Base-by-base conservation (phyloP, 2,329 filamentous ascomycete species). In the Clonostachys solani region DNA sequence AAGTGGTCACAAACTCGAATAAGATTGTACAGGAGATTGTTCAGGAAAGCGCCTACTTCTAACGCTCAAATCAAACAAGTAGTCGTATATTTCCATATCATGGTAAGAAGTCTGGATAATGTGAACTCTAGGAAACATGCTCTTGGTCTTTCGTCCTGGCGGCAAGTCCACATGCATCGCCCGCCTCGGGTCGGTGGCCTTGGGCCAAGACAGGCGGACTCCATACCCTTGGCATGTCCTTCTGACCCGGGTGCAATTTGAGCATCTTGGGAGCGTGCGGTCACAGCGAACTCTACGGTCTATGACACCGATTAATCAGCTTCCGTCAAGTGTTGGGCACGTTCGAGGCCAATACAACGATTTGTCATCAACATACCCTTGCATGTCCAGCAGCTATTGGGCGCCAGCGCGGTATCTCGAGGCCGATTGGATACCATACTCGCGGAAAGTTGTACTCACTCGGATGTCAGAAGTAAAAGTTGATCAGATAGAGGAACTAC, bases 181-280 rank as follows among this genome's bases (percentile, higher is more conserved):
- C 29, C 59, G 59, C 43, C 45, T 56, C 40, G 50, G 50, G 44
- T 64, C 56, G 34, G 46, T 45, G 19, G 50, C 49, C 36, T 52
- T 52, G 3, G 60, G 61, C 61, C 61, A 64, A 6, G 60, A 64
- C 9, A 64, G 47, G 5, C 59, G 57, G 12, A 57, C 64, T 33
- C 33, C 38, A 35, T 50, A 50, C 5, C 48, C 48, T 44, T 44
- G 42, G 43, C 48, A 49, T 40, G 16, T 36, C 9, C 48, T 35
- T 16, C 47, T 44, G 8, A 42, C 40, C 7, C 42, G 41, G 18
- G 23, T 23, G 16, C 48, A 49, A 33, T 49, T 29, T n/a, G 12
- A 13, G 42, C 42, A 43, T 18, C 5, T 33, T 12, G 42, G 42
- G 19, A 43, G 10, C 1, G 42, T 13, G 1, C 42, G 16, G 19